phyloP scores from a whole-genome alignment of 2,329 filamentous ascomycete genomes.

The Claviceps spartinae region DNA sequence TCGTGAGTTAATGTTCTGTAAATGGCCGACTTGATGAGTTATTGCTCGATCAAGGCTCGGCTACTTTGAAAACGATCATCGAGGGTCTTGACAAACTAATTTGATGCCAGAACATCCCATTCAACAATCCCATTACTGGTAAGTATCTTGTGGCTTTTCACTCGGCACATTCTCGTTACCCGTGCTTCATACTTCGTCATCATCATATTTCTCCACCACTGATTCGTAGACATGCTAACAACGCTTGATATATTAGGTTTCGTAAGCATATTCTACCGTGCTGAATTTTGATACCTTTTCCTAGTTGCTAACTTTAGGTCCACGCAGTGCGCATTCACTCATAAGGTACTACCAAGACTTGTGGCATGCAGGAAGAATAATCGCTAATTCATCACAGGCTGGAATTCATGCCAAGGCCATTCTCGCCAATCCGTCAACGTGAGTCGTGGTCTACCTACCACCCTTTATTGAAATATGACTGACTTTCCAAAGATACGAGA shows the following conservation, averaged over 20 bases:
- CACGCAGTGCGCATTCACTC: constrained; percentile 1
- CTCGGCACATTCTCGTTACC: no score
- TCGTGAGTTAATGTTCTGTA: not conserved
- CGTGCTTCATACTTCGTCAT: not conserved
- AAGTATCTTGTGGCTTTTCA: not conserved
- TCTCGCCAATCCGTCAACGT: constrained; percentile 3
- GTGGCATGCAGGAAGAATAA: not conserved
- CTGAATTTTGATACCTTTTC: rapidly evolving
- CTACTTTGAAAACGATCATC: not conserved
- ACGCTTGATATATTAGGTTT: not conserved
- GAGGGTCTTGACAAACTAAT: not conserved
- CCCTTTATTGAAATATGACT: not conserved
- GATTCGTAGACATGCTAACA: not conserved
- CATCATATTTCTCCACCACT: not conserved
- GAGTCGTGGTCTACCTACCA: not conserved
- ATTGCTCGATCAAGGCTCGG: not conserved
- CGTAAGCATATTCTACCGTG: not conserved
- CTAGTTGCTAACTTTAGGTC: not conserved
- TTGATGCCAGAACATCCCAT: constrained; percentile 11
- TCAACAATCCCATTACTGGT: constrained; percentile 20
- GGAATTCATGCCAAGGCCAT: constrained; percentile 22
- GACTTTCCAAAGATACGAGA: constrained; percentile 55
- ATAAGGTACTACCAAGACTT: not conserved
- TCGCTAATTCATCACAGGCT: constrained; percentile 7
- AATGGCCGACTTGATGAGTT: no score